phyloP scores from a whole-genome alignment of 2,329 filamentous ascomycete genomes.

The Tolypocladium inflatum region DNA sequence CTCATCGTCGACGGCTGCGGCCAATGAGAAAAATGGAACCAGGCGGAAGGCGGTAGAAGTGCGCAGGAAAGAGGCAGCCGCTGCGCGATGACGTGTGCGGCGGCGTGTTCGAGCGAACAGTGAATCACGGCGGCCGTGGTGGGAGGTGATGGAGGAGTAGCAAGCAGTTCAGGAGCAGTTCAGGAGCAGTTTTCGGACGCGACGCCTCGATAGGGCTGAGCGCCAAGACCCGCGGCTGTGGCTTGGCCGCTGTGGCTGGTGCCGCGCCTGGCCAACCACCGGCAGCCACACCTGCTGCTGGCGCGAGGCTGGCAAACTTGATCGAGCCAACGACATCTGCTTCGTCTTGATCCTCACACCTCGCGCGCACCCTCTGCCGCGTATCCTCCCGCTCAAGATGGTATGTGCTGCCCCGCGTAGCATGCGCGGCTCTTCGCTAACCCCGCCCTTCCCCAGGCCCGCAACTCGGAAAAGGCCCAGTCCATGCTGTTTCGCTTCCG shows the following conservation, averaged over 20 bases:
- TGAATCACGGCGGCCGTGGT: neutral
- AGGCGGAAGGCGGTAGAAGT: too few relatives aligned
- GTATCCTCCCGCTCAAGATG: neutral
- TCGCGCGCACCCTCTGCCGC: neutral
- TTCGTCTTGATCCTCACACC: neutral
- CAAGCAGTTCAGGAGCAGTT: neutral
- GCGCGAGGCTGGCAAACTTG: neutral
- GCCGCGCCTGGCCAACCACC: neutral
- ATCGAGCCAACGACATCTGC: neutral
- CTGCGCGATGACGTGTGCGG: neutral
- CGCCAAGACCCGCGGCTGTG: neutral
- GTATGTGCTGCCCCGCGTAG: neutral
- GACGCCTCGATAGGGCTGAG: neutral
- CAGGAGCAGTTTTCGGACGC: too few relatives aligned
- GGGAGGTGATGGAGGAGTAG: neutral
- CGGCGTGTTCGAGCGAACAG: neutral
- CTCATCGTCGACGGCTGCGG: neutral
- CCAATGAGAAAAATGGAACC: neutral
- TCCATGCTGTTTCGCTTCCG: conserved; percentile 99
- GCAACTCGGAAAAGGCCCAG: conserved; percentile 97
- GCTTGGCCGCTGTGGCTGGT: neutral
- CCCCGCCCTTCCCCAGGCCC: conserved; percentile 60
- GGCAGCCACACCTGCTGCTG: neutral
- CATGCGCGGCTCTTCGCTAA: neutral
- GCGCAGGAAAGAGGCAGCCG: neutral